Base-by-base conservation (phyloP, 2,329 filamentous ascomycete species). In the Cladobotryum mycophilum region DNA sequence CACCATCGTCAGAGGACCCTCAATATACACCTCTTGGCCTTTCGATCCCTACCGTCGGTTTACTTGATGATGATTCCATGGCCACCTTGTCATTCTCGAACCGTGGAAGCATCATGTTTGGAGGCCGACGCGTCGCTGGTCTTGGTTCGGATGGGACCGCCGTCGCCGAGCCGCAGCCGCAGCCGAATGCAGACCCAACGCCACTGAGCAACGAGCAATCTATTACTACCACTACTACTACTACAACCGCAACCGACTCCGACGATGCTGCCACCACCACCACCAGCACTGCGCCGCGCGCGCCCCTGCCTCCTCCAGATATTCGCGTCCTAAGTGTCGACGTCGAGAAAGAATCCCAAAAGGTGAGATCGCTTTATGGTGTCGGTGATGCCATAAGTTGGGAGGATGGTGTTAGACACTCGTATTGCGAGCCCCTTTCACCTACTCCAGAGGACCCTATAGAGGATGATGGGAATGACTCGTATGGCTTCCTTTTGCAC, bases 361-460 rank as follows among this genome's bases (percentile, higher is more conserved):
- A 82, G 75, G 79, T 82, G 76, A 81, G 79, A 75, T 82, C 78
- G 69, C 79, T 82, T 70, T 82, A 82, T 74, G 74, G 77, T 71
- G 72, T 73, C 62, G 74, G 73, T 69, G 77, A 78, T 64, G 67
- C 65, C 67, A 66, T 76, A 67, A 69, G 68, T 56, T 78, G 74
- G 73, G 75, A 79, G 66, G 74, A 78, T 62, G 75, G 76, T 55
- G 71, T 66, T 54, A 67, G 71, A 58, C 70, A 64, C 63, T 73
- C 70, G 63, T 74, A 73, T 58, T 70, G 68, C 65, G 76, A 74
- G 61, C 72, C 69, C 54, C 67, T 74, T 55, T 72, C 73, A 62
- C 71, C 77, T 58, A 72, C 72, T 61, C 70, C 66, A 61, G 76
- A 79, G 67, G 70, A 70, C 66, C 74, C 73, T 61, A 72, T 70